Base-by-base conservation (phyloP, 805 yeast species). In the Nakazawaea wickerhamii region DNA sequence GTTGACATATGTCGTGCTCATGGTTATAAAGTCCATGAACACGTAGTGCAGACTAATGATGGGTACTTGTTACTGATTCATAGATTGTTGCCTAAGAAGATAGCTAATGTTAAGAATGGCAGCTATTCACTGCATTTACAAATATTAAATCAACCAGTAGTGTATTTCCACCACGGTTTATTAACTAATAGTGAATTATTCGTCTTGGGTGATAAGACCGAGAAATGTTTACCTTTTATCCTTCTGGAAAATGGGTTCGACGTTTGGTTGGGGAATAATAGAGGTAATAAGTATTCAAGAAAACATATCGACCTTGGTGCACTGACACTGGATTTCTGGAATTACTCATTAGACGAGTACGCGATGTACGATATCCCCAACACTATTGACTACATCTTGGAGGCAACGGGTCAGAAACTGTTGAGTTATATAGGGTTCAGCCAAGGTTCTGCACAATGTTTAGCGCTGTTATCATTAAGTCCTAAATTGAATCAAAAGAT, bases 361-460 rank as follows among this genome's bases (percentile, higher is more conserved):
- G 96, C 97, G 1, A 62, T 86, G 43, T 86, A 77, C 58, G 98
- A 91, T 59, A 88, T 93, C 31, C 98, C 98, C 2, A 77, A 84
- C 55, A 73, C 86, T 6, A 77, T 93, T 25, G 81, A 85, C 55
- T 86, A 84, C 58, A 79, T 93, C 19, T 61, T 91, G 43, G 58
- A 68, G 2, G 59, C 63, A 23, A 78, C 89, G 2, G 59, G 67
- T 3, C 62, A 51, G 48, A 49, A 52, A 22, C 50, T 61, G 14
- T 63, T 90, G 28, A 74, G 79, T 1, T 91, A 89, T 56, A 72
- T 91, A 52, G 99, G 98, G 1, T 93, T 93, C 58, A 80, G 91
- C 25, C 99, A 91, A 60, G 99, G 99, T 11, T 82, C 95, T 2
- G 95, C 98, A 3, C 98, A 93, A 61, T 86, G 88, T 35, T 84